Conservation (phyloP, 75 land plant genomes). For the Pinus albicaulis region DNA sequence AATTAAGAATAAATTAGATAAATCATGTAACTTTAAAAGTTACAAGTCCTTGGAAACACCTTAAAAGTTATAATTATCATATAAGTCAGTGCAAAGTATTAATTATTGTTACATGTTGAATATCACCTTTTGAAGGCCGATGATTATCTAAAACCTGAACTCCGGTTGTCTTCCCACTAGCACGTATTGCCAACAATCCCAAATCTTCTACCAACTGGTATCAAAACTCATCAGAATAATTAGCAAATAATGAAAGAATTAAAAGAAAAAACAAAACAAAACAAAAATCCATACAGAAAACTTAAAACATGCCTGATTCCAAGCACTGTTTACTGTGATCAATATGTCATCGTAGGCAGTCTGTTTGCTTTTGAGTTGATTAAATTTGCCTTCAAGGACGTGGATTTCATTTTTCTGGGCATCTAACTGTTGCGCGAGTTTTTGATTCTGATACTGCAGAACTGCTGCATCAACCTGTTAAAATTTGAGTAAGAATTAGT, state of each 20-base stretch:
- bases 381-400: conserved; percentile 55
- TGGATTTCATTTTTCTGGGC: conserved; percentile 65
- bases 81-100: neutral
- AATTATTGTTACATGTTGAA: neutral
- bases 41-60: neutral
- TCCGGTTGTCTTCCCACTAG: conserved; percentile 28
- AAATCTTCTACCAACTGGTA: conserved; percentile 60
- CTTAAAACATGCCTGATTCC: conserved; percentile 62
- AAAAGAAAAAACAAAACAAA: too few species aligned
- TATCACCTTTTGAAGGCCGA: conserved; percentile 30
- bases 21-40: neutral
- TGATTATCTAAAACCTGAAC: conserved; percentile 27
- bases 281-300: too few species aligned
- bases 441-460: conserved; percentile 89
- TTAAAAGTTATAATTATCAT: neutral
- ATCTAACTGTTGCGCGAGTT: conserved; percentile 83
- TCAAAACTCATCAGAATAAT: too few species aligned
- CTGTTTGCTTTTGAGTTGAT: conserved; percentile 61
- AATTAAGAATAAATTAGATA: neutral
- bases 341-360: conserved; percentile 63
- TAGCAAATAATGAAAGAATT: too few species aligned
- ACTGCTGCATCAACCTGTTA: conserved; percentile 76
- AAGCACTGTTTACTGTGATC: conserved; percentile 53
- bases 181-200: conserved; percentile 46
- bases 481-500: neutral